Evolutionary conservation across 1,284 basidiomycete genomes (phyloP), one percentile per base, ranked within the genome.

Genomic region (Trametes sp.): DNA sequence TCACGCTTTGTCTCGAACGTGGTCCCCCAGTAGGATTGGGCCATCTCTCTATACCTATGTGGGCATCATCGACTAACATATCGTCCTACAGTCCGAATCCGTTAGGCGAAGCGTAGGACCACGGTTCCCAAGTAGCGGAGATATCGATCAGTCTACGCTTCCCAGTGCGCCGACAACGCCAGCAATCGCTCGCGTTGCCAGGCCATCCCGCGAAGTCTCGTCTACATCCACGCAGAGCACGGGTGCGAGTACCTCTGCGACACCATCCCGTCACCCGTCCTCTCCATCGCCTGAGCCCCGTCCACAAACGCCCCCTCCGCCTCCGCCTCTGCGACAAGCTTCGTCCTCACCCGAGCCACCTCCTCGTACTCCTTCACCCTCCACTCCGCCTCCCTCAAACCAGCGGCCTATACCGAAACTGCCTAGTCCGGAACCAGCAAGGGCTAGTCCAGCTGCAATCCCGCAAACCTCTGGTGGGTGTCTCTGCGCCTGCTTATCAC

Each of bases 1-100:
- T 83, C 41, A 74, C 72, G 1, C 59, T 81, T 35, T 71, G 76
- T 41, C 73, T 78, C 50, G 73, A 77, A 29, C 69, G 72, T 24
- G 78, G 77, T 4, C 70, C 66, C n/a, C 69, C 72, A 50, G 75
- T 76, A 38, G 2, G 52, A 29, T 19, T 8, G n/a, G n/a, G n/a
- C n/a, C n/a, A n/a, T n/a, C n/a, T n/a, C n/a, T n/a, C n/a, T n/a
- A n/a, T n/a, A n/a, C n/a, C n/a, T n/a, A n/a, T n/a, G n/a, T 19
- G 31, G 4, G 4, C 21, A n/a, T 38, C 11, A 10, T 6, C 8
- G 4, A 28, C 33, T 38, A 13, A 53, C n/a, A 24, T 14, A 28
- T 14, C 24, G 38, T 11, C 38, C 31, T 38, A 9, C 9, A 60
- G 59, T n/a, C 52, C n/a, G 26, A n/a, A 5, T 19, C 36, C 4